phyloP scores from a whole-genome alignment of 1,284 basidiomycete genomes.

The Pisolithus thermaeus region DNA sequence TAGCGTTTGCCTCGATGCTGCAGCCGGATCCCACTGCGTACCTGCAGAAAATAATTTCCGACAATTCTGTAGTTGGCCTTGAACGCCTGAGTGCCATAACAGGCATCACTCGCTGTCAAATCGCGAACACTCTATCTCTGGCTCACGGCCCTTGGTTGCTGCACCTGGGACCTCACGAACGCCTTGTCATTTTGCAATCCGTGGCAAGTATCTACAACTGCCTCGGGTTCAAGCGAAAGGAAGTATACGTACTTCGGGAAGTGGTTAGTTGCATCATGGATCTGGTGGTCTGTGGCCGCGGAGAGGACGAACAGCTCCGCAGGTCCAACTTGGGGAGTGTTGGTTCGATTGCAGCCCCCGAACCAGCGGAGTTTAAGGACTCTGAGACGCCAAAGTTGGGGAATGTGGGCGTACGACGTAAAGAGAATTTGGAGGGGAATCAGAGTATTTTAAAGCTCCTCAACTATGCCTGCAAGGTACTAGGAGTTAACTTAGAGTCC shows the following conservation, averaged over 20 bases:
- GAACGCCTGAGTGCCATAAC: conserved; percentile 63
- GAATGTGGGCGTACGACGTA: conserved; percentile 61
- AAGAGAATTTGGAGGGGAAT: conserved; percentile 74
- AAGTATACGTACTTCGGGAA: conserved; percentile 81
- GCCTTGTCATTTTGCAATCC: conserved; percentile 63
- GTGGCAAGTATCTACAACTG: conserved; percentile 72
- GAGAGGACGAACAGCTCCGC: conserved; percentile 45
- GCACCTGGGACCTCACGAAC: conserved; percentile 71
- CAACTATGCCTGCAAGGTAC: conserved; percentile 66
- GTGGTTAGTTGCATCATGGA: conserved; percentile 76
- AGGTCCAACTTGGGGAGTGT: conserved; percentile 39
- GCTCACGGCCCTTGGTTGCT: conserved; percentile 83
- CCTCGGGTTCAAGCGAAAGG: conserved; percentile 79
- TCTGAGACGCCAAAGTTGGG: conserved; percentile 33
- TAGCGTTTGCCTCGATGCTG: conserved; percentile 73
- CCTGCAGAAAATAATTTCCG: conserved; percentile 41
- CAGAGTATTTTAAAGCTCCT: conserved; percentile 69
- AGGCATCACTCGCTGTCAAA: conserved; percentile 61
- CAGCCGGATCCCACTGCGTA: conserved; percentile 54
- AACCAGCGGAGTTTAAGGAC: conserved; percentile 19
- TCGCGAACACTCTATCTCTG: conserved; percentile 59
- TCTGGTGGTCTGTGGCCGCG: conserved; percentile 72
- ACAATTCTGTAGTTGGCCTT: conserved; percentile 41
- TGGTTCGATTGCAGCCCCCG: conserved; percentile 38
- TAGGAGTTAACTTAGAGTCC: conserved; percentile 73